phyloP scores from a whole-genome alignment of 2,329 filamentous ascomycete genomes.

The Pezicula rhizophila region DNA sequence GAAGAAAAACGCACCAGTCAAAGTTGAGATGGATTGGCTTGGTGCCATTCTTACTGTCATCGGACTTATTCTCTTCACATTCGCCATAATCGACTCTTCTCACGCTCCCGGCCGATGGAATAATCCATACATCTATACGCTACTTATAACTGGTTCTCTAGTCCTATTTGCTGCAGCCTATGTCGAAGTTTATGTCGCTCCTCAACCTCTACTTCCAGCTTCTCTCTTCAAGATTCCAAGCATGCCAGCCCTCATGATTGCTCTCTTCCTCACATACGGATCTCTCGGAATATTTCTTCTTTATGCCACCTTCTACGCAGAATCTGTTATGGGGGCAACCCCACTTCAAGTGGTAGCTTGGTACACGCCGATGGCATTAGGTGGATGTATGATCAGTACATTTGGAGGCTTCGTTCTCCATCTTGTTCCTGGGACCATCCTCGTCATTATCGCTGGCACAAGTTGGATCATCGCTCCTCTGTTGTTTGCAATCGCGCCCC shows the following conservation, averaged over 20 bases:
- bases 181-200: slow-evolving; percentile 65
- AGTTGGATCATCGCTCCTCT: slow-evolving; percentile 46
- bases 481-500: slow-evolving; percentile 47
- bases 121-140: slow-evolving; percentile 66
- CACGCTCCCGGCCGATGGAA: slow-evolving; percentile 64
- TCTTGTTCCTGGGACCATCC: slow-evolving; percentile 43
- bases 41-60: slow-evolving; percentile 55
- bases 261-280: slow-evolving; percentile 63
- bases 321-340: slow-evolving; percentile 43
- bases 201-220: slow-evolving; percentile 61
- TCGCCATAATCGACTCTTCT: slow-evolving; percentile 67
- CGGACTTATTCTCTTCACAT: slow-evolving; percentile 65
- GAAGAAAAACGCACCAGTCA: slow-evolving; percentile 22
- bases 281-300: slow-evolving; percentile 63
- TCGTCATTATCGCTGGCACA: slow-evolving; percentile 45
- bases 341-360: slow-evolving; percentile 53
- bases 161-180: slow-evolving; percentile 58
- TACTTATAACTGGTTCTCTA: slow-evolving; percentile 56
- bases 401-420: slow-evolving; percentile 52
- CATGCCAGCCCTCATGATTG: slow-evolving; percentile 56
- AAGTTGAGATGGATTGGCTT: slow-evolving; percentile 62
- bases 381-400: slow-evolving; percentile 61
- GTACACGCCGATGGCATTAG: slow-evolving; percentile 60
- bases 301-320: slow-evolving; percentile 62
- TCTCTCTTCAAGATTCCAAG: slow-evolving; percentile 65